Percentiles rank a stretch among this genome's conserved stretches.
phyloP scores from a whole-genome alignment of 2,329 filamentous ascomycete genomes.

The Fusarium redolens region DNA sequence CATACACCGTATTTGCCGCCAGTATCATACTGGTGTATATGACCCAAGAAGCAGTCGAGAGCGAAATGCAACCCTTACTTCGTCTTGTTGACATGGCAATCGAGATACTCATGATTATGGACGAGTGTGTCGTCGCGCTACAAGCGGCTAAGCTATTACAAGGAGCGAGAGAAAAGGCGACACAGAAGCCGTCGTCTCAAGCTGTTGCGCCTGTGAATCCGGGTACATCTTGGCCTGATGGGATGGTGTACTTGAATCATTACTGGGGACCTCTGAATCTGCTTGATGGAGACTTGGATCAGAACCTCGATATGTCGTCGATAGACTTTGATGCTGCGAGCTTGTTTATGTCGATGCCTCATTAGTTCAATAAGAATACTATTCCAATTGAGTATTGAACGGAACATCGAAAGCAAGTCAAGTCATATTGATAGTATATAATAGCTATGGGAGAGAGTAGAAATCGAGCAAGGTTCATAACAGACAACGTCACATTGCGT shows the following conservation, averaged over 20 bases:
- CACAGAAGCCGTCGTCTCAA: neutral
- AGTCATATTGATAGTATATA: neutral
- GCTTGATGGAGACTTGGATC: neutral
- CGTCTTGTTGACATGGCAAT: neutral
- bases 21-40: neutral
- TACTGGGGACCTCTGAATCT: neutral
- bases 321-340: slow-evolving; percentile 43
- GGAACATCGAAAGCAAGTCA: accelerated
- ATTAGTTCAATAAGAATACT: slow-evolving; percentile 67
- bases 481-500: accelerated
- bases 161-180: neutral
- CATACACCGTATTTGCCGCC: neutral
- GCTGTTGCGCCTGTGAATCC: neutral
- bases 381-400: accelerated
- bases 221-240: neutral
- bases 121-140: neutral
- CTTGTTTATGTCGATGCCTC: slow-evolving; percentile 89
- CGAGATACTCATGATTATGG: neutral
- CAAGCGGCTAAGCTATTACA: neutral
- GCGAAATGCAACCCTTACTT: neutral
- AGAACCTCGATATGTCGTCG: neutral
- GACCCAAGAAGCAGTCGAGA: neutral
- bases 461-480: accelerated
- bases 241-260: neutral
- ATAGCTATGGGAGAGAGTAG: no score